These are phyloP conservation scores for Penicillium arizonense DNA, from an alignment of 495 filamentous ascomycete genomes.

Conservation along the genomic window DNA sequence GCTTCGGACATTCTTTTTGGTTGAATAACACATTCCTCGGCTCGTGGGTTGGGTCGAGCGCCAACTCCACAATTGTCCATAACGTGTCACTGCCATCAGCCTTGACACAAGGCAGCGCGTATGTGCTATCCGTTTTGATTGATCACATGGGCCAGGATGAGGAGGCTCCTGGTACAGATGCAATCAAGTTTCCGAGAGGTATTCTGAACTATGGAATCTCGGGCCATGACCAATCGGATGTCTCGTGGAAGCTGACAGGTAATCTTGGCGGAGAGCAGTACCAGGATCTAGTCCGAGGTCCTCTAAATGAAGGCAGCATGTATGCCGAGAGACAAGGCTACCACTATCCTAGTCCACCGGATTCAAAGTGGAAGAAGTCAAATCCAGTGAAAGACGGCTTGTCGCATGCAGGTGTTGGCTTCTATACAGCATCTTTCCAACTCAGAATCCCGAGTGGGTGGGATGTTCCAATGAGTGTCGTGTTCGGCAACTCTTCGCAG, in stretches of 20 bases:
- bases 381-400: slow-evolving; percentile 48
- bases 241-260: slow-evolving; percentile 70
- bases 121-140: slow-evolving; percentile 62
- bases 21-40: slow-evolving; percentile 50
- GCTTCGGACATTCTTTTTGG: slow-evolving; percentile 54
- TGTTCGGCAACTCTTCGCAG: slow-evolving; percentile 36
- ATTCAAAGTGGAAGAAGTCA: slow-evolving; percentile 29
- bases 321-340: slow-evolving; percentile 64
- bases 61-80: slow-evolving; percentile 8
- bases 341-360: slow-evolving; percentile 57
- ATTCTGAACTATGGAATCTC: slow-evolving; percentile 56
- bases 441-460: slow-evolving; percentile 51
- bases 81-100: slow-evolving; percentile 19
- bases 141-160: slow-evolving; percentile 69
- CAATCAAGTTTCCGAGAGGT: slow-evolving; percentile 65
- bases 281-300: slow-evolving; percentile 58
- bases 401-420: slow-evolving; percentile 49
- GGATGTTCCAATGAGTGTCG: slow-evolving; percentile 59
- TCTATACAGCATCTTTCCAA: slow-evolving; percentile 55
- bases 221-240: slow-evolving; percentile 32
- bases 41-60: slow-evolving; percentile 47
- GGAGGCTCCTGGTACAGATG: slow-evolving; percentile 52
- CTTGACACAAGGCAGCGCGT: slow-evolving; percentile 47
- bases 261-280: slow-evolving; percentile 70
- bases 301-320: slow-evolving; percentile 68